Percentiles rank a stretch among this genome's conserved stretches.
Conservation (phyloP, 805 yeast genomes). For the Blastobotrys muscicola region DNA sequence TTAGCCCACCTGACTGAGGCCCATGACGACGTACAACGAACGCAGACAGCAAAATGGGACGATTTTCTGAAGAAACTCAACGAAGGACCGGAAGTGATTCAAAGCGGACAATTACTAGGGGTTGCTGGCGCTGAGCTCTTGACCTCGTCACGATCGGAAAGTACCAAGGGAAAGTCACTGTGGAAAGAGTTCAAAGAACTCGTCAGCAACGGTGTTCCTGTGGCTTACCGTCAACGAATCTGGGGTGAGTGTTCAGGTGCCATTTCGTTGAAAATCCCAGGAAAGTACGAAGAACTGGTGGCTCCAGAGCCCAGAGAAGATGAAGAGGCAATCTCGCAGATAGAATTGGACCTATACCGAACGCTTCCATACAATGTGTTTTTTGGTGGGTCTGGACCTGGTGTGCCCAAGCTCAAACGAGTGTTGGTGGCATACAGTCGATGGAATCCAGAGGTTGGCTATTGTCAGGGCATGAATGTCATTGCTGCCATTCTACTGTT, state of each 20-base stretch:
- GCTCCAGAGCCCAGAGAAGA: conserved; percentile 10
- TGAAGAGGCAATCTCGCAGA: conserved; percentile 36
- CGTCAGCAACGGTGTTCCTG: conserved; percentile 40
- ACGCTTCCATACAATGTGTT: conserved; percentile 47
- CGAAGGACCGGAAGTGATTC: conserved; percentile 19
- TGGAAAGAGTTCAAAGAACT: conserved; percentile 29
- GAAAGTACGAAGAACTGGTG: conserved; percentile 33
- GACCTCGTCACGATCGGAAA: not conserved
- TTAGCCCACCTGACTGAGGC: conserved; percentile 33
- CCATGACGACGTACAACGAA: conserved; percentile 36
- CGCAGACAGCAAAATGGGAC: conserved; percentile 38
- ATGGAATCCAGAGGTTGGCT: conserved; percentile 41
- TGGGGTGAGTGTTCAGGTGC: conserved; percentile 53
- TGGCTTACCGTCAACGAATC: conserved; percentile 36
- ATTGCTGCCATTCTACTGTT: conserved; percentile 44
- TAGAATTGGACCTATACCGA: conserved; percentile 43
- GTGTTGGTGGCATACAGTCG: conserved; percentile 42
- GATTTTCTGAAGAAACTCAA: conserved; percentile 31
- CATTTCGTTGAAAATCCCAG: conserved; percentile 34
- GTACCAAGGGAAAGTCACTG: conserved; percentile 15
- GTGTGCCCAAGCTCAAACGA: conserved; percentile 37
- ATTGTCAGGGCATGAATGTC: conserved; percentile 54
- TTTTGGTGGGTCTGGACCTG: conserved; percentile 47
- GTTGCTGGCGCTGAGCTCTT: conserved; percentile 32
- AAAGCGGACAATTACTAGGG: conserved; percentile 30